These are phyloP conservation scores for Gilbertella persicaria DNA, from an alignment of 371 early-diverging fungal genomes.

Conservation along the genomic window DNA sequence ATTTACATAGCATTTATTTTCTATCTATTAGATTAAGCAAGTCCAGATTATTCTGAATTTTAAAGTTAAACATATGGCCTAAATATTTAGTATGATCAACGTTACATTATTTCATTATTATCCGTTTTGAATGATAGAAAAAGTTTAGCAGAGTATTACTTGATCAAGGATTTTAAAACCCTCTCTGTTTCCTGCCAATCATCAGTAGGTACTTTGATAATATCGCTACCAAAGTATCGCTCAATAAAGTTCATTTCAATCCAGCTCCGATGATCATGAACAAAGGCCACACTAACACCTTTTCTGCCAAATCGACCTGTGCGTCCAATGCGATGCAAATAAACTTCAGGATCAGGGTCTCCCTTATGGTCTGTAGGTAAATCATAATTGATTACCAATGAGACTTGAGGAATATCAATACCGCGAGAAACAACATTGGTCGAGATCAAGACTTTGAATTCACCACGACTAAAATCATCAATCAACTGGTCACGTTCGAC, in stretches of 20 bases:
- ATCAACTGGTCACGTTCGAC: constrained; percentile 88
- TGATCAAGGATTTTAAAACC: constrained; percentile 52
- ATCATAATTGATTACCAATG: constrained; percentile 38
- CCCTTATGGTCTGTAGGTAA: constrained; percentile 45
- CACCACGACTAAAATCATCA: constrained; percentile 87
- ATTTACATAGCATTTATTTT: too few relatives aligned
- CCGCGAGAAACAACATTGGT: constrained; percentile 97
- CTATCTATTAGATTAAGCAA: too few relatives aligned
- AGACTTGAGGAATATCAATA: constrained; percentile 81
- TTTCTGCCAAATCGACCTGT: constrained; percentile 97
- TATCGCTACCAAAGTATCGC: constrained; percentile 69
- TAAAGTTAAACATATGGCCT: too few relatives aligned
- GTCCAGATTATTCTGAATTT: too few relatives aligned
- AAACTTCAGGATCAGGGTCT: constrained; percentile 89
- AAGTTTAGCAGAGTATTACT: too few relatives aligned
- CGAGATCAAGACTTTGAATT: constrained; percentile 91
- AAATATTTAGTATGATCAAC: too few relatives aligned
- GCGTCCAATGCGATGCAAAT: constrained; percentile 97
- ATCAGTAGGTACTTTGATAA: constrained; percentile 74
- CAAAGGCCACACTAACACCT: constrained; percentile 95
- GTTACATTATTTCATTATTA: too few relatives aligned
- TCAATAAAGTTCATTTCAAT: constrained; percentile 78
- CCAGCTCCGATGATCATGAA: constrained; percentile 68
- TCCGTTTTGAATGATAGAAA: too few relatives aligned
- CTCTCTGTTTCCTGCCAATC: constrained; percentile 74